Base-by-base conservation (phyloP, 2,329 filamentous ascomycete species). In the Paracorniculantispora psalliotae region DNA sequence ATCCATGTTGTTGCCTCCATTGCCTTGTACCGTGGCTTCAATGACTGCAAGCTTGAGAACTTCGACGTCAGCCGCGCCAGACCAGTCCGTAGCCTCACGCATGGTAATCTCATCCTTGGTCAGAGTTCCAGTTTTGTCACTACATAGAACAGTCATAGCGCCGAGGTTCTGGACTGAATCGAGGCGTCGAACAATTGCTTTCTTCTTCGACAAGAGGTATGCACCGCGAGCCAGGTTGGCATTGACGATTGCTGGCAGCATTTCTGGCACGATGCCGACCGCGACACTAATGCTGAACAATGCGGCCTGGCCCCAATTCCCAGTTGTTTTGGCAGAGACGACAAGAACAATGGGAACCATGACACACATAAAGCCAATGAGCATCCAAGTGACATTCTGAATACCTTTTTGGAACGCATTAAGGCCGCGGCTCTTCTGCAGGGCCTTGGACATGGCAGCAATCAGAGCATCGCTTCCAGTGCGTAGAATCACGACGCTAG, bases 181-280 rank as follows among this genome's bases (percentile, higher is more conserved):
- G 33, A 68, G 68, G 59, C 75, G 64, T 61, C 67, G 67, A 50
- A 71, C 70, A 54, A 77, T 67, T 37, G 71, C 68, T 64, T 72
- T 71, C 65, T 73, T 72, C 61, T 67, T 67, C 47, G 67, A 69
- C 1, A 70, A 41, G 1, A 67, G 52, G 15, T 64, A 64, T 21
- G 67, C 67, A 9, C 67, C 66, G 13, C 66, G 66, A 9, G 68
- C 68, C 12, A 69, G 62, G 23, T 69, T 69, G 19, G 64, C 64
- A 30, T 69, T 69, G 53, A 69, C 66, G 39, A 69, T 69, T 4
- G 68, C 67, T 2, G 68, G 68, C 9, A 69, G 63, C 68, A 69
- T 69, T 47, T 69, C 68, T 2, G 68, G 68, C 5, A 69, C 65
- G 8, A 69, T 60, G 1, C 68, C 68, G 13, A 70, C 67, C 3